A percentile compares a stretch with the other conserved stretches of the same genome.
Conservation (phyloP, 768 basidiomycete species). For the Crucibulum laeve region DNA sequence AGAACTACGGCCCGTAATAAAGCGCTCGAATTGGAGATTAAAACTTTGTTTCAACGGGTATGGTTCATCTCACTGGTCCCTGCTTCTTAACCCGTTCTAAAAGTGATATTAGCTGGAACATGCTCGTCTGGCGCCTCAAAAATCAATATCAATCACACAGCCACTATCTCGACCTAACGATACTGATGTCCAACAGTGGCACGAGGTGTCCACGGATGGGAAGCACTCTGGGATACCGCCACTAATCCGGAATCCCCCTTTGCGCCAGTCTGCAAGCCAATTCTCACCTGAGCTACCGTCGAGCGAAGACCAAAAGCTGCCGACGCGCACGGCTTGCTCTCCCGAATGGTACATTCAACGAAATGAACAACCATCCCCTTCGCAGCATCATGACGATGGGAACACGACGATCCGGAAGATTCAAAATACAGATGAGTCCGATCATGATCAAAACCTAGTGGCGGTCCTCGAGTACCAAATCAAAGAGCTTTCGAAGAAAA, state of each 20-base stretch:
- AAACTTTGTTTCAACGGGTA: conserved; percentile 30
- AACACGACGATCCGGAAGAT: background rate
- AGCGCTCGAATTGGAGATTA: conserved; percentile 40
- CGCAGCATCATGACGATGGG: background rate
- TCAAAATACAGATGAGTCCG: background rate
- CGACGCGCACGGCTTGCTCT: too few species aligned
- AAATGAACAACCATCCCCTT: too few species aligned
- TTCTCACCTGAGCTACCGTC: too few species aligned
- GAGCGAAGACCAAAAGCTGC: too few species aligned
- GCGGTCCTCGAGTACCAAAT: conserved; percentile 30
- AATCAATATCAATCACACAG: conserved; percentile 8
- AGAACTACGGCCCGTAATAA: conserved; percentile 34
- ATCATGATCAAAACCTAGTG: background rate
- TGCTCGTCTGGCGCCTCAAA: conserved; percentile 10
- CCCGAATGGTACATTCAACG: too few species aligned
- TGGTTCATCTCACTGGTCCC: too few species aligned
- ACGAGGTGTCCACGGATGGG: background rate
- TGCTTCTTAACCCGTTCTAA: background rate
- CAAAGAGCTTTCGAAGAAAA: conserved; percentile 22
- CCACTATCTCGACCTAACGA: background rate
- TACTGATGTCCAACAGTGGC: background rate
- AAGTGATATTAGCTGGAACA: conserved; percentile 12
- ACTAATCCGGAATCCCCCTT: too few species aligned
- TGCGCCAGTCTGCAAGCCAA: too few species aligned
- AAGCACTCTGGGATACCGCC: background rate